phyloP scores from a whole-genome alignment of 371 early-diverging fungal species.

The Coemansia sp. region DNA sequence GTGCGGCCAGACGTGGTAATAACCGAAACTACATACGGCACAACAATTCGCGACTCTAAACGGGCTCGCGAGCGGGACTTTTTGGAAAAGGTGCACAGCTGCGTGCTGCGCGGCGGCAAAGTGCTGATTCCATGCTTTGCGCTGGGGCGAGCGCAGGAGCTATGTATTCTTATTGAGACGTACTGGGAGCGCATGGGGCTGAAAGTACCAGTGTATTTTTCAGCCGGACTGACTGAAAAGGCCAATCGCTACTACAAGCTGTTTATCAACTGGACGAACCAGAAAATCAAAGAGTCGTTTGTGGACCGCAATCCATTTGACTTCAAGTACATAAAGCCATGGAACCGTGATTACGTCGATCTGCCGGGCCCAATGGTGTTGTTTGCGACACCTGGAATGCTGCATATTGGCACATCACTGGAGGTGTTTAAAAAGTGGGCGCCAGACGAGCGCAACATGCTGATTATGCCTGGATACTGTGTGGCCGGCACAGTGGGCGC shows the following conservation, averaged over 20 bases:
- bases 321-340: conserved; percentile 88
- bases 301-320: conserved; percentile 90
- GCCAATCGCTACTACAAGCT: conserved; percentile 93
- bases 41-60: conserved; percentile 92
- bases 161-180: conserved; percentile 90
- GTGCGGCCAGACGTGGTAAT: conserved; percentile 88
- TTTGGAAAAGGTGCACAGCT: conserved; percentile 84
- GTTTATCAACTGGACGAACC: conserved; percentile 95
- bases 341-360: conserved; percentile 69
- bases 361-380: conserved; percentile 86
- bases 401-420: conserved; percentile 78
- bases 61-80: conserved; percentile 91
- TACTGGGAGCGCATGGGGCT: conserved; percentile 95
- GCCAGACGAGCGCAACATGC: conserved; percentile 84
- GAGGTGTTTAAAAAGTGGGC: conserved; percentile 91
- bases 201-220: conserved; percentile 85
- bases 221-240: conserved; percentile 89
- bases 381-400: conserved; percentile 96
- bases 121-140: conserved; percentile 97
- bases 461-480: conserved; percentile 93
- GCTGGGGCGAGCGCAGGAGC: conserved; percentile 94
- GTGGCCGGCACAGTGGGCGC: conserved; percentile 95
- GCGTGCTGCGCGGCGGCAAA: conserved; percentile 85
- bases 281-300: conserved; percentile 84
- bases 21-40: conserved; percentile 95